phyloP scores from a whole-genome alignment of 2,329 filamentous ascomycete genomes.

The Verticillium dahliae region DNA sequence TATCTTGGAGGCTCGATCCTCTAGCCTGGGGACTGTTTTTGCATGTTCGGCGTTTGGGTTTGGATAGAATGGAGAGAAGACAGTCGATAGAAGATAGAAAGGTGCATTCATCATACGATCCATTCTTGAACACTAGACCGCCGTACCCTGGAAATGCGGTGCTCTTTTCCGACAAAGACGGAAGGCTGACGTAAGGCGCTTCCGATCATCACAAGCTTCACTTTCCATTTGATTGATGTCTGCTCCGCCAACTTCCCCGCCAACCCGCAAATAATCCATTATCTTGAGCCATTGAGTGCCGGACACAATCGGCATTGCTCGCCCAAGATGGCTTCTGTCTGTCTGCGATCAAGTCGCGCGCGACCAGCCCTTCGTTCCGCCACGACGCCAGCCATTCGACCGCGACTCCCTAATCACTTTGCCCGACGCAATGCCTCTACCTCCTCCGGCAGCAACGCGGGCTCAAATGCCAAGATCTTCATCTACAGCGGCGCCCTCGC shows the following conservation, averaged over 20 bases:
- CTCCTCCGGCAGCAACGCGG: conserved; percentile 18
- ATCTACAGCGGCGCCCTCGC: conserved; percentile 34
- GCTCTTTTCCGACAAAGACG: not conserved
- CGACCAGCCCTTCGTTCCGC: conserved; percentile 15
- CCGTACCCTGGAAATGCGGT: not conserved
- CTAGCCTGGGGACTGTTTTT: not conserved
- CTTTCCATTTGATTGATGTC: conserved; percentile 2
- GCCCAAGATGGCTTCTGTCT: conserved; percentile 22
- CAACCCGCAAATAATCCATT: conserved; percentile 1
- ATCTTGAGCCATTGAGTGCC: conserved; percentile 24
- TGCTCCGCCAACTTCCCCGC: not conserved
- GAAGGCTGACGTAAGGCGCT: not conserved
- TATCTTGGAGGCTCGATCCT: not conserved
- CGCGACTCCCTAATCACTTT: conserved; percentile 17
- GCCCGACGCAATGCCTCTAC: conserved; percentile 24
- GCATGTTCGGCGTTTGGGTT: not conserved
- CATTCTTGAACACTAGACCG: not conserved
- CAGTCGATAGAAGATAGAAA: not conserved
- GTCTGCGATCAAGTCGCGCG: conserved; percentile 17
- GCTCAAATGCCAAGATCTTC: conserved; percentile 26
- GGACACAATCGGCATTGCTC: conserved; percentile 17
- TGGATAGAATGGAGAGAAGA: not conserved
- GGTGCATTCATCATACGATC: not conserved
- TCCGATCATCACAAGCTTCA: not conserved
- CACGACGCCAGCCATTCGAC: conserved; percentile 9